phyloP scores from a whole-genome alignment of 306 rosid species.

The Gastrolobium villosum region DNA sequence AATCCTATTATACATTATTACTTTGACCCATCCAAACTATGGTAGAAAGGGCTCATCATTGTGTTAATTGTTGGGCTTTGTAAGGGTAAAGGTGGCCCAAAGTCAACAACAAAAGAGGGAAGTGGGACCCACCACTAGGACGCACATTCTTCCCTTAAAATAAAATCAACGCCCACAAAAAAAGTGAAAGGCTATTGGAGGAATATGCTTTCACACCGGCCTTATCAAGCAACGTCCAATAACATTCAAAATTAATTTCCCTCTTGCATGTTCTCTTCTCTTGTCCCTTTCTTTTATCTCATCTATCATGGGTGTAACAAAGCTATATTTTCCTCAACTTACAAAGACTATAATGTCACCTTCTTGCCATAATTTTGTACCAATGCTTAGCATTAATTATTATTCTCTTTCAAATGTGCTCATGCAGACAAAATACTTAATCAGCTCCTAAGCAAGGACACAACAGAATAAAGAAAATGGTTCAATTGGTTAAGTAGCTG shows the following conservation, averaged over 20 bases:
- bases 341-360: not conserved
- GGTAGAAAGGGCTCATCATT: no score
- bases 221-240: constrained; percentile 3
- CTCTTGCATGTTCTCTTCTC: not conserved
- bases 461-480: not conserved
- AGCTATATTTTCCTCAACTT: not conserved
- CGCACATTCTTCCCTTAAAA: not conserved
- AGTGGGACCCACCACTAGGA: no score
- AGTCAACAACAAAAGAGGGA: no score
- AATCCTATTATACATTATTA: no score
- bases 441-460: constrained; percentile 2
- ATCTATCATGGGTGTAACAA: not conserved
- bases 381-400: not conserved
- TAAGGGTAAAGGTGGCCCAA: no score
- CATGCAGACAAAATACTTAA: not conserved
- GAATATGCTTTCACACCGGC: constrained; percentile 35
- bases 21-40: no score
- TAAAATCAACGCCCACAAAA: not conserved
- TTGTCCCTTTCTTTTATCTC: constrained; percentile 6
- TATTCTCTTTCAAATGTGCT: not conserved
- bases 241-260: not conserved
- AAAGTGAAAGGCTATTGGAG: not conserved
- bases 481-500: not conserved
- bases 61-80: no score
- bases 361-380: not conserved